Evolutionary conservation across 768 basidiomycete genomes (phyloP).

Genomic region (Candolleomyces efflorescens): DNA sequence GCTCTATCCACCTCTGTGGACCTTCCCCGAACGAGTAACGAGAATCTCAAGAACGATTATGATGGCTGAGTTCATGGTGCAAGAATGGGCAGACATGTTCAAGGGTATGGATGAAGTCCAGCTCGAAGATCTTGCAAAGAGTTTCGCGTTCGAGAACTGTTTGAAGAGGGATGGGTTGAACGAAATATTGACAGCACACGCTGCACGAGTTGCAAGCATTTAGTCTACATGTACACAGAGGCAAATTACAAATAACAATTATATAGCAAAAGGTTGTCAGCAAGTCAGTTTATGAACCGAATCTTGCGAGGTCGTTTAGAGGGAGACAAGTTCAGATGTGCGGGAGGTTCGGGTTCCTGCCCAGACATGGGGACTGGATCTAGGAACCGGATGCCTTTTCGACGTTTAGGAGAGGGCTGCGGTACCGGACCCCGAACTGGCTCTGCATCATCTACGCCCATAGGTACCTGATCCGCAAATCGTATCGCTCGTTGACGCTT

Average conservation of each 20-base stretch:
- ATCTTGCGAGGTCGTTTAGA: not conserved
- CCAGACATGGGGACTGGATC: too few species aligned
- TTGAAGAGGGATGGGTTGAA: constrained; percentile 66
- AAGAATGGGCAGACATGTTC: constrained; percentile 71
- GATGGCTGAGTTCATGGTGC: constrained; percentile 64
- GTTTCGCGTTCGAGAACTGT: constrained; percentile 73
- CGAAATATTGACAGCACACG: constrained; percentile 29
- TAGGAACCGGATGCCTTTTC: too few species aligned
- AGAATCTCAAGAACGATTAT: constrained; percentile 67
- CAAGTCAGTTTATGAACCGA: not conserved
- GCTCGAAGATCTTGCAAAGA: constrained; percentile 67
- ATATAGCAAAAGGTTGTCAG: not conserved
- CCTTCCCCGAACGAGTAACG: constrained; percentile 50
- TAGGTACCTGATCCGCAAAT: too few species aligned
- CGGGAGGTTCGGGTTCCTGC: not conserved
- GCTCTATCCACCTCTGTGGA: constrained; percentile 66
- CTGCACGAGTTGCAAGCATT: constrained; percentile 1
- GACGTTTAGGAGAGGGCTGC: too few species aligned
- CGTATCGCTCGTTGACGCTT: too few species aligned
- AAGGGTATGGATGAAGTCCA: constrained; percentile 50
- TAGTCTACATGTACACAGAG: not conserved
- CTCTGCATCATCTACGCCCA: too few species aligned
- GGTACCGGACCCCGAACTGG: too few species aligned
- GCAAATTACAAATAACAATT: not conserved
- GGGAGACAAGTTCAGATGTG: not conserved